These are phyloP conservation scores for Mycena pura DNA, from an alignment of 768 basidiomycete species.

Conservation along the genomic window DNA sequence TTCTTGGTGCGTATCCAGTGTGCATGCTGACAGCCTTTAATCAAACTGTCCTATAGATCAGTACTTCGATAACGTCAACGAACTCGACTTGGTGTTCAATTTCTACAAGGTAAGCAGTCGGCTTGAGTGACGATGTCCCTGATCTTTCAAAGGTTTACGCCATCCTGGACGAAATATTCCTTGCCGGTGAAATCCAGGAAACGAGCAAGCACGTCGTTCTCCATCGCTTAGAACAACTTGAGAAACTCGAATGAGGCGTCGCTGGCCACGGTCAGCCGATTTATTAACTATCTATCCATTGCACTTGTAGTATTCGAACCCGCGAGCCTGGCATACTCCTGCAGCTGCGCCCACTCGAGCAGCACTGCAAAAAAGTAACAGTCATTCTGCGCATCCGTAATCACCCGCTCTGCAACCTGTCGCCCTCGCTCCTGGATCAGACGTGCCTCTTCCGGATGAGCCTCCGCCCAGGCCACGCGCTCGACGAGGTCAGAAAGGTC, in stretches of 20 bases:
- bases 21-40: not conserved
- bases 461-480: not conserved
- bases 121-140: not conserved
- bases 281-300: too few relatives aligned
- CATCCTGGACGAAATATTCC: conserved; percentile 96
- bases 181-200: conserved; percentile 98
- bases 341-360: conserved; percentile 1
- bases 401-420: not conserved
- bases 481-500: not conserved
- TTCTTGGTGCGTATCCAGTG: conserved; percentile 72
- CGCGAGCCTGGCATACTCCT: too few relatives aligned
- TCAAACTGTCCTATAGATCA: conserved; percentile 79
- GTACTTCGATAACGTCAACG: conserved; percentile 99
- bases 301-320: too few relatives aligned
- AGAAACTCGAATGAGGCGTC: too few relatives aligned
- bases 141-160: conserved; percentile 82
- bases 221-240: conserved; percentile 83
- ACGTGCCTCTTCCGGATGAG: not conserved
- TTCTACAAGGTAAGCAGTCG: conserved; percentile 83
- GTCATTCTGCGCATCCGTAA: not conserved
- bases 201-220: conserved; percentile 97
- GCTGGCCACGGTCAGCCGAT: too few relatives aligned
- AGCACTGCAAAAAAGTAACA: not conserved
- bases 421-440: not conserved
- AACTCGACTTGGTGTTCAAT: conserved; percentile 97